These are phyloP conservation scores for Maudiozyma serrabonitensis DNA, from an alignment of 805 yeast species.

Conservation along the genomic window DNA sequence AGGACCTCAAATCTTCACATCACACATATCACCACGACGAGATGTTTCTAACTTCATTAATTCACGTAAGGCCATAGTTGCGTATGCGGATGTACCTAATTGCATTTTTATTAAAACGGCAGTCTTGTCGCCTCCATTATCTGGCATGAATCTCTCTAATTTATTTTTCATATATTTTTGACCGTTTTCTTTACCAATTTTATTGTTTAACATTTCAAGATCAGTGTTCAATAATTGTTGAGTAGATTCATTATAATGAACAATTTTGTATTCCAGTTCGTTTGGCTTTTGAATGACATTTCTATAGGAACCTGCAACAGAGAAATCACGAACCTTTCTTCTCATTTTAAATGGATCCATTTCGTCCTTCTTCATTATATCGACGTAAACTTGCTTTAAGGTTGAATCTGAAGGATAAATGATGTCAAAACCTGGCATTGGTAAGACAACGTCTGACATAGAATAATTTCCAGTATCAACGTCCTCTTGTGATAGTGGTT, in stretches of 20 bases:
- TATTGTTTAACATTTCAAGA: slow-evolving; percentile 41
- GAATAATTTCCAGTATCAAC: slow-evolving; percentile 45
- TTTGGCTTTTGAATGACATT: slow-evolving; percentile 57
- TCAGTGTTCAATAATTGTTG: slow-evolving; percentile 78
- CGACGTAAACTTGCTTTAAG: slow-evolving; percentile 52
- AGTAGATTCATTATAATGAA: slow-evolving; percentile 51
- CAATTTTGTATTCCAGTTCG: slow-evolving; percentile 49
- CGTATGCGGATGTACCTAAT: slow-evolving; percentile 81
- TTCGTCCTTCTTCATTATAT: slow-evolving; percentile 68
- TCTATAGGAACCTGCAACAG: slow-evolving; percentile 86
- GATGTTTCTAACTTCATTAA: slow-evolving; percentile 71
- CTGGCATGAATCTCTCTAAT: slow-evolving; percentile 27
- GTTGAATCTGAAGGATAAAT: slow-evolving; percentile 64
- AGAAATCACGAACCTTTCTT: slow-evolving; percentile 78
- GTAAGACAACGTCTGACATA: slow-evolving; percentile 79
- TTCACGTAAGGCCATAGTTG: slow-evolving; percentile 95
- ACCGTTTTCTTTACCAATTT: slow-evolving; percentile 25
- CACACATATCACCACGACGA: slow-evolving; percentile 40
- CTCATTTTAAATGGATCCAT: slow-evolving; percentile 81
- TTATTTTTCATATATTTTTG: slow-evolving; percentile 25
- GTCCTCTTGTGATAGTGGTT: slow-evolving; percentile 68
- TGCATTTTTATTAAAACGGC: slow-evolving; percentile 73
- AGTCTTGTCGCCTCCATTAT: slow-evolving; percentile 37
- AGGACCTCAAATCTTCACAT: slow-evolving; percentile 22
- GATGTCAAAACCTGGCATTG: slow-evolving; percentile 96